A percentile compares a stretch with the other conserved stretches of the same genome.
Conservation (phyloP, 2,329 filamentous ascomycete species). For the Microsporum ferrugineum region DNA sequence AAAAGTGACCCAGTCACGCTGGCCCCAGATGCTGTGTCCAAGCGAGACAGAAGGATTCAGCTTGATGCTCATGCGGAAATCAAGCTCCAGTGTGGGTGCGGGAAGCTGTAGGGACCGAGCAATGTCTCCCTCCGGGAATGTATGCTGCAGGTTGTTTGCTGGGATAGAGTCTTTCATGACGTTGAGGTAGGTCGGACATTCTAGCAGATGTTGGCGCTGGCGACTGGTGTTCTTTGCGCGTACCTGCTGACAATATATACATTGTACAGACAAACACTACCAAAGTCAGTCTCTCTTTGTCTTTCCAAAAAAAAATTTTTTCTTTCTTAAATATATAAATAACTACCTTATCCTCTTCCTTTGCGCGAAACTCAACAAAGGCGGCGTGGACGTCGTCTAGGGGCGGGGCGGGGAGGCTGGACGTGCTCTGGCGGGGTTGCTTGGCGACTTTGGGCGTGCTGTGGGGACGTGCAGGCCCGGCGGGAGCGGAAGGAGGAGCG, state of each 20-base stretch:
- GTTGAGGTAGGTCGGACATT: constrained; percentile 40
- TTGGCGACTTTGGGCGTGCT: constrained; percentile 27
- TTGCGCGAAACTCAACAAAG: constrained; percentile 39
- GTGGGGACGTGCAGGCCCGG: constrained; percentile 24
- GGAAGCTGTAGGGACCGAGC: constrained; percentile 39
- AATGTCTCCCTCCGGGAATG: constrained; percentile 40
- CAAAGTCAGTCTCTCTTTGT: neutral
- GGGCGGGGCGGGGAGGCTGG: constrained; percentile 36
- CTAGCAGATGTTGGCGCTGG: constrained; percentile 39
- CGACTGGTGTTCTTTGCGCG: constrained; percentile 41
- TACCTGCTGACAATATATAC: constrained; percentile 41
- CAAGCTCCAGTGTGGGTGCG: constrained; percentile 38
- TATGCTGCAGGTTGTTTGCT: constrained; percentile 41
- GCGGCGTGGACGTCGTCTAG: constrained; percentile 40
- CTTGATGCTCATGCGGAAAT: constrained; percentile 44
- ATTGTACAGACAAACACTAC: constrained; percentile 40
- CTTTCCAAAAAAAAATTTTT: constrained; percentile 7
- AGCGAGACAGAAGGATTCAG: constrained; percentile 41
- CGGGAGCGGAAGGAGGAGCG: constrained; percentile 20
- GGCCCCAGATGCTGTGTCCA: constrained; percentile 38
- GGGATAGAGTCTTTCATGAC: constrained; percentile 44
- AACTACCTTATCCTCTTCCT: constrained; percentile 36
- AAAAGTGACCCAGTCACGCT: constrained; percentile 42
- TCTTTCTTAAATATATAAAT: neutral
- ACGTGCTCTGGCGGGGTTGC: constrained; percentile 28